These are phyloP conservation scores for Hyphodiscus hymeniophilus DNA, from an alignment of 495 filamentous ascomycete genomes.

Conservation along the genomic window DNA sequence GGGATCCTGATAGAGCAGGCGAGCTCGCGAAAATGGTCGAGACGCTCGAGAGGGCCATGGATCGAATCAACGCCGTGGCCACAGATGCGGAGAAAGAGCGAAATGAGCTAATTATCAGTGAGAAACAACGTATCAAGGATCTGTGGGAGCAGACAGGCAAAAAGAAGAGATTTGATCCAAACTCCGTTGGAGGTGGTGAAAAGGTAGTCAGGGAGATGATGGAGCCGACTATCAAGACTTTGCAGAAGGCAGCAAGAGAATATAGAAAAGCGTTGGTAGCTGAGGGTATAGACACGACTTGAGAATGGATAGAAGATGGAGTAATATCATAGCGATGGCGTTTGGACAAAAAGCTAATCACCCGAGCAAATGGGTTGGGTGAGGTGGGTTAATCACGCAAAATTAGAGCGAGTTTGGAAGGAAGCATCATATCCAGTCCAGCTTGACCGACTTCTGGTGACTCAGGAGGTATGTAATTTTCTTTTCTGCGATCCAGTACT, in stretches of 20 bases:
- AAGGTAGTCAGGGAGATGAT: slow-evolving; percentile 69
- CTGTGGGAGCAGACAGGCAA: slow-evolving; percentile 60
- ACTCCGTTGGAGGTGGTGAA: slow-evolving; percentile 61
- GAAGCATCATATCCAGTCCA: too few relatives aligned
- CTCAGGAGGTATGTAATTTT: too few relatives aligned
- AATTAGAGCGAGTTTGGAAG: too few relatives aligned
- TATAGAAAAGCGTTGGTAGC: slow-evolving; percentile 57
- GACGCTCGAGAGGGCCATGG: slow-evolving; percentile 62
- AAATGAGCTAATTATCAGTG: slow-evolving; percentile 43
- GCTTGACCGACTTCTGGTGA: too few relatives aligned
- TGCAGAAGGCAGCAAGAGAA: slow-evolving; percentile 53
- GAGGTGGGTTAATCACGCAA: not conserved
- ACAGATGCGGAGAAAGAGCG: slow-evolving; percentile 69
- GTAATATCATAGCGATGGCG: slow-evolving; percentile 21
- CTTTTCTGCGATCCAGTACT: too few relatives aligned
- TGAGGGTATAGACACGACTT: slow-evolving; percentile 16
- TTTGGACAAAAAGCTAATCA: slow-evolving; percentile 9
- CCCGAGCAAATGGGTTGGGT: not conserved
- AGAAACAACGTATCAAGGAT: slow-evolving; percentile 60
- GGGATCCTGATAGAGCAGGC: slow-evolving; percentile 63
- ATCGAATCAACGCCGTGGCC: slow-evolving; percentile 77
- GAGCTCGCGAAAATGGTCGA: slow-evolving; percentile 73
- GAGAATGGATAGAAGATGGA: not conserved
- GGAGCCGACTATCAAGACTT: slow-evolving; percentile 56
- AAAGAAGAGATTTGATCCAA: slow-evolving; percentile 55